These are phyloP conservation scores for Acidomyces sp. DNA, from an alignment of 495 filamentous ascomycete species.

Conservation along the genomic window DNA sequence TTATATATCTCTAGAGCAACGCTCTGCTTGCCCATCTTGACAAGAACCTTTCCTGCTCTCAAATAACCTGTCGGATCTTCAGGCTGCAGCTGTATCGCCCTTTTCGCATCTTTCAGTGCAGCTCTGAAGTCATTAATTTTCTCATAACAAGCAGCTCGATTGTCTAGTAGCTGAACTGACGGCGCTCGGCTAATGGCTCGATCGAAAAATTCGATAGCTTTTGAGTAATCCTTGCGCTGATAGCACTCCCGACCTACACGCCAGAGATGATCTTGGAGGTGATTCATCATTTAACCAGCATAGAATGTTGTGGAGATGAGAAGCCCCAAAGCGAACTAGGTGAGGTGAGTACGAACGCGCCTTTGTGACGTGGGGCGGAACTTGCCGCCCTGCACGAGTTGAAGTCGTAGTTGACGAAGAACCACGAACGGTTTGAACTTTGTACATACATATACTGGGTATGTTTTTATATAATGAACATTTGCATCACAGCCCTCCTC, in stretches of 20 bases:
- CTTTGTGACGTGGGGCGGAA: too few relatives aligned
- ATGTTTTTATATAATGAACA: too few relatives aligned
- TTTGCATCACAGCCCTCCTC: too few relatives aligned
- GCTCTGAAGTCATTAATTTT: constrained; percentile 41
- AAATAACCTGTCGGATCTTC: constrained; percentile 47
- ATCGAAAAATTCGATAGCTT: constrained; percentile 24
- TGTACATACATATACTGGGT: too few relatives aligned
- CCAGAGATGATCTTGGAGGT: constrained; percentile 7
- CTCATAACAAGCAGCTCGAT: constrained; percentile 46
- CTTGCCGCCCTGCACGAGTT: too few relatives aligned
- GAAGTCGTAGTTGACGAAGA: too few relatives aligned
- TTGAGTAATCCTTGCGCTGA: constrained; percentile 22
- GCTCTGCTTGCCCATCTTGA: constrained; percentile 39
- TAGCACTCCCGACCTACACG: constrained; percentile 17
- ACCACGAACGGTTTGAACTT: too few relatives aligned
- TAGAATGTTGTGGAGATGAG: too few relatives aligned
- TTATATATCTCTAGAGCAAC: constrained; percentile 47
- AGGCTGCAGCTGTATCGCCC: constrained; percentile 43
- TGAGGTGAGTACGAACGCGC: too few relatives aligned
- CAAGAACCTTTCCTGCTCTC: constrained; percentile 47
- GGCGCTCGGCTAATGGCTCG: constrained; percentile 19
- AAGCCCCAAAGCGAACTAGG: too few relatives aligned
- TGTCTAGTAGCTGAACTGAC: constrained; percentile 39
- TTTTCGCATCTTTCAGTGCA: constrained; percentile 46
- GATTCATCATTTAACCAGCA: constrained; percentile 7